Conservation (phyloP, 1,139 yeast genomes). For the Groenewaldozyma auringiensis region DNA sequence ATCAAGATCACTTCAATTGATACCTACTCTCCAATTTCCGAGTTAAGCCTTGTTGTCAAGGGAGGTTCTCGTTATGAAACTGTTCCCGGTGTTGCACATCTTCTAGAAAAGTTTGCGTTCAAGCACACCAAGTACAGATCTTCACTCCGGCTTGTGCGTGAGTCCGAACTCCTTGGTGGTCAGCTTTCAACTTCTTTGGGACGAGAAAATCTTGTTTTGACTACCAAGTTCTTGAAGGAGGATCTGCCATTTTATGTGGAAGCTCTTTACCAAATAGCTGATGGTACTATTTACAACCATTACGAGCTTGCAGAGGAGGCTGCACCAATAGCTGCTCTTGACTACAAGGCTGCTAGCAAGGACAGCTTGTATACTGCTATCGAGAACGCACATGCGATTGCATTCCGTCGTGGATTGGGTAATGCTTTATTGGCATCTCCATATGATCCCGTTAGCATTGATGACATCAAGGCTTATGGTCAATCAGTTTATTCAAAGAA, state of each 20-base stretch:
- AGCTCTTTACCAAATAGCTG: slow-evolving; percentile 69
- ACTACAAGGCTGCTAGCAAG: slow-evolving; percentile 43
- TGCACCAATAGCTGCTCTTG: slow-evolving; percentile 58
- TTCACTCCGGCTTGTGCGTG: slow-evolving; percentile 89
- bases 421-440: slow-evolving; percentile 58
- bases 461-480: slow-evolving; percentile 63
- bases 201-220: slow-evolving; percentile 77
- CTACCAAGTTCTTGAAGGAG: slow-evolving; percentile 76
- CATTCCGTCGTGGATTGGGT: slow-evolving; percentile 88
- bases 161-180: slow-evolving; percentile 92
- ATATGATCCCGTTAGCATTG: slow-evolving; percentile 29
- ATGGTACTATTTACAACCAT: slow-evolving; percentile 59
- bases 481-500: slow-evolving; percentile 59
- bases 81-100: slow-evolving; percentile 79
- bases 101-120: slow-evolving; percentile 77
- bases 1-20: slow-evolving; percentile 42
- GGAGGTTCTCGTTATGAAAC: slow-evolving; percentile 76
- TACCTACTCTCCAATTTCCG: slow-evolving; percentile 49
- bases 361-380: slow-evolving; percentile 48
- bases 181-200: slow-evolving; percentile 58
- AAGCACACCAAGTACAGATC: slow-evolving; percentile 75
- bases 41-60: slow-evolving; percentile 70
- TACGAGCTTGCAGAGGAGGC: slow-evolving; percentile 81
- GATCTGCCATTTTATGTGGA: slow-evolving; percentile 89
- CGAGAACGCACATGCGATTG: slow-evolving; percentile 71